phyloP scores from a whole-genome alignment of 306 rosid species.

The Pterocarpus macrocarpus region DNA sequence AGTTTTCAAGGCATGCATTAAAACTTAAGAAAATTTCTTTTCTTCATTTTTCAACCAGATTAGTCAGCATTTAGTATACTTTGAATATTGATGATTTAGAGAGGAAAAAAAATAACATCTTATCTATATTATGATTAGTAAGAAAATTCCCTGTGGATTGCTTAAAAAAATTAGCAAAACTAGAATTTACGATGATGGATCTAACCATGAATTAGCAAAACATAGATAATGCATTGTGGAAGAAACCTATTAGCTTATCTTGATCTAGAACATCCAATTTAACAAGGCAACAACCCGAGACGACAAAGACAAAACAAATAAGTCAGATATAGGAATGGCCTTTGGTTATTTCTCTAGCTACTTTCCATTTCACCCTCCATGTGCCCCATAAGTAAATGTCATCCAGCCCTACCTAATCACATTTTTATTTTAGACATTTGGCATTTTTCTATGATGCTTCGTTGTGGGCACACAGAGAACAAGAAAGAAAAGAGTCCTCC shows the following conservation, averaged over 20 bases:
- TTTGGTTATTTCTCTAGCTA: conserved; percentile 1
- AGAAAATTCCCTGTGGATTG: no score
- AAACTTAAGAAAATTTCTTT: no score
- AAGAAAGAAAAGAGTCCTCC: background rate
- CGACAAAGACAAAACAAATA: conserved; percentile 29
- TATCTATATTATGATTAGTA: no score
- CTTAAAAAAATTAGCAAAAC: no score
- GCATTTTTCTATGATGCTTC: conserved; percentile 24
- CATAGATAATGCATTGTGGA: background rate
- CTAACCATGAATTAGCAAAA: background rate
- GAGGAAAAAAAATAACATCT: no score
- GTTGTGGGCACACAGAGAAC: conserved; percentile 18
- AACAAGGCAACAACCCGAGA: conserved; percentile 32
- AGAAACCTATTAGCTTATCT: background rate
- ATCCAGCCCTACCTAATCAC: conserved; percentile 52
- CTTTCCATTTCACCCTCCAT: conserved; percentile 38
- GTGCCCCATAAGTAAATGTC: conserved; percentile 37
- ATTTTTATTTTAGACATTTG: conserved; percentile 1
- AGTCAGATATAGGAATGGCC: conserved; percentile 13
- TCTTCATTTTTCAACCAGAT: no score
- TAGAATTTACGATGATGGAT: background rate
- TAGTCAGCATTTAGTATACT: no score
- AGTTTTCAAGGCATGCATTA: no score
- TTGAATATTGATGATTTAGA: no score
- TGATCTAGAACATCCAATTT: background rate